Conservation (phyloP, 2,329 filamentous ascomycete species). For the Talaromyces albobiverticillius region DNA sequence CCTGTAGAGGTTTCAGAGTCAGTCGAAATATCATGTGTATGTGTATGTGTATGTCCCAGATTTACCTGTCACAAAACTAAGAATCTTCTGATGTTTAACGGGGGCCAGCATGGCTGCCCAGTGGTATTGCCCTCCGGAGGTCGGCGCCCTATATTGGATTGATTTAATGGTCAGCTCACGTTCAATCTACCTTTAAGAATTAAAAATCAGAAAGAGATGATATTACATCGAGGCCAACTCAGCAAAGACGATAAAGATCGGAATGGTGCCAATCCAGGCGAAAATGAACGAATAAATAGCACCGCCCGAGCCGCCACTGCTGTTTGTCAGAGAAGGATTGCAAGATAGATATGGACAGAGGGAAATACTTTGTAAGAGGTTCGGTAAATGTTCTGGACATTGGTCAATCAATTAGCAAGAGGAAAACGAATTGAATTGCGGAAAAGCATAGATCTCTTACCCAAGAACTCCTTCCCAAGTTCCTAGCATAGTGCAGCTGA, state of each 20-base stretch:
- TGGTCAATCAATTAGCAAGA: neutral
- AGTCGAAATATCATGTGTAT: neutral
- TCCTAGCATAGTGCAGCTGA: constrained; percentile 39
- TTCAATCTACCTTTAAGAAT: constrained; percentile 3
- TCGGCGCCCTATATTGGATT: constrained; percentile 28
- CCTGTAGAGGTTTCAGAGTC: constrained; percentile 18
- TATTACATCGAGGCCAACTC: constrained; percentile 39
- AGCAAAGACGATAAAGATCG: constrained; percentile 37
- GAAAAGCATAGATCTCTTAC: constrained; percentile 21
- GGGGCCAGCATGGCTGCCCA: constrained; percentile 40
- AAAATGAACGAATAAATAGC: constrained; percentile 38
- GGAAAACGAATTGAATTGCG: constrained; percentile 1
- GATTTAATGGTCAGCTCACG: neutral
- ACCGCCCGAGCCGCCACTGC: constrained; percentile 33
- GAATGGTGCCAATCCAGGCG: constrained; percentile 35
- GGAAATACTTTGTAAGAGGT: constrained; percentile 24
- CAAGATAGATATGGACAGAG: constrained; percentile 18
- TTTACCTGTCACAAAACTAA: constrained; percentile 36
- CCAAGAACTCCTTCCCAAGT: constrained; percentile 41
- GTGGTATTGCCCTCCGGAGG: constrained; percentile 40
- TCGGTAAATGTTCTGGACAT: constrained; percentile 12
- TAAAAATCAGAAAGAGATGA: neutral
- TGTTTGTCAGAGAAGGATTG: constrained; percentile 12
- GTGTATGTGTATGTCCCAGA: neutral
- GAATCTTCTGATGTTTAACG: constrained; percentile 29